Evolutionary conservation across 2,329 filamentous ascomycete genomes (phyloP).

Genomic region (Arachnomyces sp.): DNA sequence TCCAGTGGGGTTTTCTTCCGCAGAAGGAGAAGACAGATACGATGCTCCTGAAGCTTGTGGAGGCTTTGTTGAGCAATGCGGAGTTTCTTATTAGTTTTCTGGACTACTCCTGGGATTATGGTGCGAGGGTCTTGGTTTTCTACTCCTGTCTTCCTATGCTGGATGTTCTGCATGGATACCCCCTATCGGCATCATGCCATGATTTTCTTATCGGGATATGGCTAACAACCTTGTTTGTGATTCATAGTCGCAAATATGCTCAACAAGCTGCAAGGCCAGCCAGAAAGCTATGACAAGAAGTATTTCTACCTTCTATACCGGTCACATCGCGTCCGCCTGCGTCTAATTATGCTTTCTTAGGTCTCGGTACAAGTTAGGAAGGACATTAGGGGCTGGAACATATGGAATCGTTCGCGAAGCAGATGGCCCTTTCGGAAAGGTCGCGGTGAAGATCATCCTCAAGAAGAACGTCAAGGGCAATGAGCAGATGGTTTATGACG

Average conservation of each 20-base stretch:
- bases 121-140: too few relatives aligned
- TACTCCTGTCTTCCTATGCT: too few relatives aligned
- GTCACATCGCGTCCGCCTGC: conserved; percentile 1
- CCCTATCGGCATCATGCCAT: too few relatives aligned
- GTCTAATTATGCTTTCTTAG: conserved; percentile 36
- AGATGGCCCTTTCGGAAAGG: conserved; percentile 73
- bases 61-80: too few relatives aligned
- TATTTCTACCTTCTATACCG: conserved; percentile 34
- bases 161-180: too few relatives aligned
- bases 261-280: conserved; percentile 92
- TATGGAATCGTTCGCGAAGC: conserved; percentile 98
- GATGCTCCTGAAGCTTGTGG: too few relatives aligned
- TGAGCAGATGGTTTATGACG: conserved; percentile 97
- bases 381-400: conserved; percentile 89
- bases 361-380: conserved; percentile 82
- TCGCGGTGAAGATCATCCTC: conserved; percentile 96
- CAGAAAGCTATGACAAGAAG: conserved; percentile 99
- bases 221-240: not conserved
- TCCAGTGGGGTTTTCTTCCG: too few relatives aligned
- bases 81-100: too few relatives aligned
- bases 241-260: conserved; percentile 73
- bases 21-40: too few relatives aligned
- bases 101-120: too few relatives aligned
- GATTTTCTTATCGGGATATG: too few relatives aligned
- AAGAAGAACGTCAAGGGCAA: conserved; percentile 99